Evolutionary conservation across 1,139 yeast species (phyloP), one percentile per base, ranked within the genome.

Genomic region (Blastobotrys arbuscula): DNA sequence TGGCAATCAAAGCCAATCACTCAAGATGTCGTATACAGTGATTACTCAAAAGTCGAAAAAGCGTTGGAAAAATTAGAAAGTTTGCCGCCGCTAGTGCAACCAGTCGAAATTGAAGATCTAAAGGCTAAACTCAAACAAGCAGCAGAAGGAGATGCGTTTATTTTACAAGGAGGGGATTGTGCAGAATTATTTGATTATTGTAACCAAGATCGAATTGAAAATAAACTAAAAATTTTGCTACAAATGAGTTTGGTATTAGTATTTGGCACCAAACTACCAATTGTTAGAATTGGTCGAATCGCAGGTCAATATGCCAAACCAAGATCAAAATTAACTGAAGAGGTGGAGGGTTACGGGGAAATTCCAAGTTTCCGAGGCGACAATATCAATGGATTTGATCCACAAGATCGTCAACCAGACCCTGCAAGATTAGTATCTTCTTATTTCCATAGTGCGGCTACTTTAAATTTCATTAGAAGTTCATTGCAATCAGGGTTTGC

Each of bases 261-360:
- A 45, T 71, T 73, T 72, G 73, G 73, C 23, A 61, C 67, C 2
- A 61, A 65, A 44, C 56, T 68, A 42, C 74, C 74, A 1, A 62
- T 71, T 33, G 68, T 70, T 15, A 59, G 75, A 34, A 64, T 71
- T 33, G 75, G 73, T 13, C 64, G 75, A 26, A 70, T 72, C 50
- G 75, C 75, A 2, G 75, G 75, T 16, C 75, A 71, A 55, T 71
- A 70, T 55, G 75, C 75, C 24, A 71, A 71, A 58, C 75, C 75
- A 2, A 61, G 75, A 28, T 69, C 74, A 24, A 71, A 68, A 51
- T 61, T 67, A 39, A 70, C 73, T 8, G 75, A 71, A 52, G 61
- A 59, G 13, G 65, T 67, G n/a, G 65, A 69, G 35, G 75, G 75
- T 8, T 58, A 56, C 36, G 65, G 64, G 37, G 70, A 68, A 45